phyloP scores from a whole-genome alignment of 306 rosid genomes.

The Trifolium subterraneum region DNA sequence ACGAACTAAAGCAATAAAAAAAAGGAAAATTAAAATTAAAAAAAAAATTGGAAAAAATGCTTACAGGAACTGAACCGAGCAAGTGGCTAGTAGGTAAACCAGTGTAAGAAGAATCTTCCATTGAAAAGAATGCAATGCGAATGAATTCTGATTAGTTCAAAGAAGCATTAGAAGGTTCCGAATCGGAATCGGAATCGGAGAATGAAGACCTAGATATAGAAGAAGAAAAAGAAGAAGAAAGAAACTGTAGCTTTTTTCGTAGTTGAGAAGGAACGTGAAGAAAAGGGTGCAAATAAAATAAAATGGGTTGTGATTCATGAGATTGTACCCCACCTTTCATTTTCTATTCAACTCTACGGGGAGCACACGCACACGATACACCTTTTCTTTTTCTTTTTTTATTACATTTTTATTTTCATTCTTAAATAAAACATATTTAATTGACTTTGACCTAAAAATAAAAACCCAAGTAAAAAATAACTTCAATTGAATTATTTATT shows the following conservation, averaged over 20 bases:
- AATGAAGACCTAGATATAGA: constrained; percentile 53
- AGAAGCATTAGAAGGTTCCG: constrained; percentile 30
- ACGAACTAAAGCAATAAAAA: not conserved
- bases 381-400: not conserved
- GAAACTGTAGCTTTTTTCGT: constrained; percentile 47
- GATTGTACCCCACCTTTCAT: constrained; percentile 4
- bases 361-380: not conserved
- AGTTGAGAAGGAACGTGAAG: constrained; percentile 52
- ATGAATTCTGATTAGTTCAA: not conserved
- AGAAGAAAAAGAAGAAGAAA: constrained; percentile 24
- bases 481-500: no score
- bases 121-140: constrained; percentile 32
- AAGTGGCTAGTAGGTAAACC: constrained; percentile 90
- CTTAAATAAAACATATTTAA: no score
- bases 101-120: constrained; percentile 84
- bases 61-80: constrained; percentile 97
- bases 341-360: constrained; percentile 1
- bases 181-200: constrained; percentile 29
- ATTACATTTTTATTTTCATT: no score
- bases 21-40: not conserved
- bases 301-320: not conserved
- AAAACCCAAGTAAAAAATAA: no score
- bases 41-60: not conserved
- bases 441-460: no score
- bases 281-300: constrained; percentile 26